Conservation (phyloP, 2,329 filamentous ascomycete species). For the Ceratocystis cacaofunesta region DNA sequence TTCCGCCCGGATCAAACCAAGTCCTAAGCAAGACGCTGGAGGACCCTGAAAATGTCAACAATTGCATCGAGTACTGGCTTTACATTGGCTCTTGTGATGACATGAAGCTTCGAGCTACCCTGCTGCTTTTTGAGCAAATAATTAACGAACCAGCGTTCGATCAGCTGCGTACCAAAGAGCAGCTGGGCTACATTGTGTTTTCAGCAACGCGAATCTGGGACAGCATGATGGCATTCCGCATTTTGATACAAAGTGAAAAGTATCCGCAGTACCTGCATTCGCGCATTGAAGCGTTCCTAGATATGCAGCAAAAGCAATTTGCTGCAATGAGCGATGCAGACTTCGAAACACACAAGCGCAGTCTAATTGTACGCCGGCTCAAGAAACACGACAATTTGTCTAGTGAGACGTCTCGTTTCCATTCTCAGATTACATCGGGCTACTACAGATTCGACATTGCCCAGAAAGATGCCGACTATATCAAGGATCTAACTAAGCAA, state of each 20-base stretch:
- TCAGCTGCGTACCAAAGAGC: slow-evolving; percentile 88
- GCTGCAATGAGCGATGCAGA: slow-evolving; percentile 64
- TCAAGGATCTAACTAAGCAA: slow-evolving; percentile 60
- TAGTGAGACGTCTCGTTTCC: slow-evolving; percentile 71
- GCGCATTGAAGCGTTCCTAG: slow-evolving; percentile 75
- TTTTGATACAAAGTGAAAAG: slow-evolving; percentile 88
- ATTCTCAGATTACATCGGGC: slow-evolving; percentile 60
- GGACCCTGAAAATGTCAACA: slow-evolving; percentile 79
- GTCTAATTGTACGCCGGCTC: slow-evolving; percentile 68
- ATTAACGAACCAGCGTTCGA: slow-evolving; percentile 89
- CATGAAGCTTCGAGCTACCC: slow-evolving; percentile 55
- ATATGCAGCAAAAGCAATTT: slow-evolving; percentile 48
- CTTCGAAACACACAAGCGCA: slow-evolving; percentile 83
- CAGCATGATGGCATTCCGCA: slow-evolving; percentile 72
- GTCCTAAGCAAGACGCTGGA: slow-evolving; percentile 67
- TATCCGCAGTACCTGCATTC: slow-evolving; percentile 70
- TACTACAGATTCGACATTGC: slow-evolving; percentile 79
- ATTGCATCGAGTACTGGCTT: slow-evolving; percentile 68
- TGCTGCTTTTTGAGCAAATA: slow-evolving; percentile 74
- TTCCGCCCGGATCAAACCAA: slow-evolving; percentile 69
- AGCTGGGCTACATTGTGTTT: slow-evolving; percentile 93
- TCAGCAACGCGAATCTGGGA: slow-evolving; percentile 56
- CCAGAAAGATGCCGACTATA: slow-evolving; percentile 58
- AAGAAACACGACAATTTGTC: slow-evolving; percentile 88
- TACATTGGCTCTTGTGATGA: slow-evolving; percentile 56